These are phyloP conservation scores for Eurotiales sp. DNA, from an alignment of 2,329 filamentous ascomycete genomes.

Conservation along the genomic window DNA sequence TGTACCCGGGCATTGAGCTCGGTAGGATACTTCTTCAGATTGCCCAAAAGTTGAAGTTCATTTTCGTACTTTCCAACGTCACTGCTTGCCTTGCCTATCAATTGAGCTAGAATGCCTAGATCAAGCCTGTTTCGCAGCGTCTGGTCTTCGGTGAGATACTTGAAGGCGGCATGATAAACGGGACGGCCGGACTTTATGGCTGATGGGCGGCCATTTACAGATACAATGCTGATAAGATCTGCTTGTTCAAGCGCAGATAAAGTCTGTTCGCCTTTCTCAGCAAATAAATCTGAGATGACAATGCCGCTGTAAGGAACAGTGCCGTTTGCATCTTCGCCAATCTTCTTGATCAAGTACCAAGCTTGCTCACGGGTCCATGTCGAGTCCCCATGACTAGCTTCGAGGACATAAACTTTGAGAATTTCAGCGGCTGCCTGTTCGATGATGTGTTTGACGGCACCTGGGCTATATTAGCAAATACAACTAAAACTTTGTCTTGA, in stretches of 20 bases:
- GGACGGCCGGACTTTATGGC: conserved; percentile 77
- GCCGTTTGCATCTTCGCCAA: conserved; percentile 60
- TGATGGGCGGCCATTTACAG: conserved; percentile 71
- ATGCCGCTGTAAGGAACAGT: conserved; percentile 79
- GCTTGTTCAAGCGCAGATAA: conserved; percentile 77
- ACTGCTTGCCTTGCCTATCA: conserved; percentile 67
- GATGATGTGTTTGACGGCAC: conserved; percentile 83
- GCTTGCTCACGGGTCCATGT: conserved; percentile 83
- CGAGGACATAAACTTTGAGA: conserved; percentile 82
- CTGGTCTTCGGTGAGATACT: conserved; percentile 63
- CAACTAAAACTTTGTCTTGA: neutral
- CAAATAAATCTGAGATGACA: conserved; percentile 70
- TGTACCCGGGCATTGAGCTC: conserved; percentile 64
- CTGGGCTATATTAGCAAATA: conserved; percentile 29
- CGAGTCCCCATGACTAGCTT: conserved; percentile 43
- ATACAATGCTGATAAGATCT: conserved; percentile 76
- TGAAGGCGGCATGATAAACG: conserved; percentile 81
- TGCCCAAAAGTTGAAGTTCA: conserved; percentile 69
- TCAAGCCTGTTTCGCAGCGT: conserved; percentile 72
- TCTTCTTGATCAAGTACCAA: conserved; percentile 78
- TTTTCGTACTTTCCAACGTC: conserved; percentile 74
- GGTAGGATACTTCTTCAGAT: conserved; percentile 64
- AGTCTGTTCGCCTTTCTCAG: conserved; percentile 67
- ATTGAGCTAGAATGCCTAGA: conserved; percentile 64
- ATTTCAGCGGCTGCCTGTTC: conserved; percentile 86